Conservation (phyloP, 306 rosid genomes). For the Myrica gale region DNA sequence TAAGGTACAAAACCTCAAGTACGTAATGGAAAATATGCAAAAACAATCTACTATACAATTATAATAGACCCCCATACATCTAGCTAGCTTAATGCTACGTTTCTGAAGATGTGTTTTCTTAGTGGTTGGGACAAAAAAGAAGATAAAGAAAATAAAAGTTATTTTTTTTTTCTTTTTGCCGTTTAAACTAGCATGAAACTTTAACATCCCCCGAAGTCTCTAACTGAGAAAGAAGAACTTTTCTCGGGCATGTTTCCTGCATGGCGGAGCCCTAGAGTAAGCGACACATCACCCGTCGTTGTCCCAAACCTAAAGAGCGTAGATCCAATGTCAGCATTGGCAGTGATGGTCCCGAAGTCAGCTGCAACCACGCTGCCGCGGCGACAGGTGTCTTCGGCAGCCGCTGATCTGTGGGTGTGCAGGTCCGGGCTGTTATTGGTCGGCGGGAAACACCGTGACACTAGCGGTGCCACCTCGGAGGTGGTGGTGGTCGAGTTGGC, state of each 20-base stretch:
- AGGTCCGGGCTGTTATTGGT: constrained; percentile 29
- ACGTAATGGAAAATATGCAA: constrained; percentile 30
- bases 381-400: constrained; percentile 59
- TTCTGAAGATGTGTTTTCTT: constrained; percentile 36
- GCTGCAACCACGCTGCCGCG: constrained; percentile 47
- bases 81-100: constrained; percentile 35
- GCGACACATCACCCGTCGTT: constrained; percentile 91
- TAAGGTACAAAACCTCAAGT: constrained; percentile 29
- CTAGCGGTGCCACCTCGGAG: constrained; percentile 47
- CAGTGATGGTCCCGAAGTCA: constrained; percentile 67
- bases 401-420: constrained; percentile 32
- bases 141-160: constrained; percentile 13
- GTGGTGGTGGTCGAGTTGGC: constrained; percentile 28
- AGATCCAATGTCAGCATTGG: constrained; percentile 50
- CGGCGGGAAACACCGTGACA: constrained; percentile 31
- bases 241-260: constrained; percentile 81
- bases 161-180: constrained; percentile 26
- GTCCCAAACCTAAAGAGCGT: constrained; percentile 83
- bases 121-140: constrained; percentile 27
- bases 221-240: constrained; percentile 62
- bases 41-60: constrained; percentile 62
- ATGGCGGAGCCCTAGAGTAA: constrained; percentile 93
- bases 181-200: constrained; percentile 20
- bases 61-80: constrained; percentile 42
- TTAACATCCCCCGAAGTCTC: constrained; percentile 74